A percentile compares a stretch with the other conserved stretches of the same genome.
phyloP scores from a whole-genome alignment of 805 yeast genomes.

The Nakazawaea siamensis region DNA sequence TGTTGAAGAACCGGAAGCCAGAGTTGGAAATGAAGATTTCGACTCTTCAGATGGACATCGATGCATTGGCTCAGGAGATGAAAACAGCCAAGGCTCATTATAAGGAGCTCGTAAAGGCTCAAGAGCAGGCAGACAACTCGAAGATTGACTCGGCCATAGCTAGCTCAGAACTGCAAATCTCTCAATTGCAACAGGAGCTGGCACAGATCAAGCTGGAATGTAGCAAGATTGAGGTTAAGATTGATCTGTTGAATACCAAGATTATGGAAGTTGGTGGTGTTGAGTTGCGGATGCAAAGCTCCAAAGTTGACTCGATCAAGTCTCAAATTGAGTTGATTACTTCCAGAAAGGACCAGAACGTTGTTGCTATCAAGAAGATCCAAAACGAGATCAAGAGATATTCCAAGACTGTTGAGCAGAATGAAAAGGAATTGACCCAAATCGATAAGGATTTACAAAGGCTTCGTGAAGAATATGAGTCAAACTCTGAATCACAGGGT shows the following conservation, averaged over 20 bases:
- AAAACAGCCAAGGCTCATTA: slow-evolving; percentile 35
- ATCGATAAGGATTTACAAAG: slow-evolving; percentile 25
- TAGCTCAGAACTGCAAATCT: slow-evolving; percentile 28
- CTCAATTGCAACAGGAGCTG: slow-evolving; percentile 12
- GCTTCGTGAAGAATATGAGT: slow-evolving; percentile 22
- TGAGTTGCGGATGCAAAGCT: slow-evolving; percentile 65
- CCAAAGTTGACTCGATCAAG: slow-evolving; percentile 69
- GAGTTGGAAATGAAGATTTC: slow-evolving; percentile 56
- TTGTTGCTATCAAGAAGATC: slow-evolving; percentile 47
- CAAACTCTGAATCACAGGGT: slow-evolving; percentile 19
- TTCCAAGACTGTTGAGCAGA: slow-evolving; percentile 34
- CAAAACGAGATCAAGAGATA: slow-evolving; percentile 56
- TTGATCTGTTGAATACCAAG: slow-evolving; percentile 57
- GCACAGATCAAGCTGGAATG: slow-evolving; percentile 43
- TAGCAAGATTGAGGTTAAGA: slow-evolving; percentile 43
- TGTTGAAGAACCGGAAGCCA: slow-evolving; percentile 59
- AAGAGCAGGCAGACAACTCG: slow-evolving; percentile 13
- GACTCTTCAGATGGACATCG: slow-evolving; percentile 54
- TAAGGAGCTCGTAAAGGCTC: slow-evolving; percentile 22
- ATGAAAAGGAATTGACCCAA: slow-evolving; percentile 36
- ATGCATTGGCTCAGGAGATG: slow-evolving; percentile 47
- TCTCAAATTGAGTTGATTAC: slow-evolving; percentile 56
- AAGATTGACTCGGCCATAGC: slow-evolving; percentile 13
- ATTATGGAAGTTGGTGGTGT: slow-evolving; percentile 93
- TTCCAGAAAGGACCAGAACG: slow-evolving; percentile 50